A percentile compares a stretch with the other conserved stretches of the same genome.
Conservation (phyloP, 306 rosid species). For the Fagus crenata region DNA sequence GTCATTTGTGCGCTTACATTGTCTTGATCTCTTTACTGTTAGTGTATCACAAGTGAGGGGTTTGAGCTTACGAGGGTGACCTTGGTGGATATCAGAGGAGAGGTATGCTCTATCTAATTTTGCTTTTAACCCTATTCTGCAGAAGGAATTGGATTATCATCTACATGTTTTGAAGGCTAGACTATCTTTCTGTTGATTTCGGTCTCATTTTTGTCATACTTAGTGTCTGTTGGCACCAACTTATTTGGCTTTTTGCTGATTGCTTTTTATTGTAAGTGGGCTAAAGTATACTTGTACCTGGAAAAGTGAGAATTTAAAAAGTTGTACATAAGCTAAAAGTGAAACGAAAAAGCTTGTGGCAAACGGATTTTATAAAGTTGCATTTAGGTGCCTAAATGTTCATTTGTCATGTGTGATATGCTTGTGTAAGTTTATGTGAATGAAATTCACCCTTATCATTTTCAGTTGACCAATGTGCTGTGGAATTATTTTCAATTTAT, state of each 20-base stretch:
- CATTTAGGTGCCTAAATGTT: not conserved
- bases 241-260: too few species aligned
- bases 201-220: not conserved
- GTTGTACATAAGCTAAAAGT: too few species aligned
- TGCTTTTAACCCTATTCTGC: constrained; percentile 26
- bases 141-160: not conserved
- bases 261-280: too few species aligned
- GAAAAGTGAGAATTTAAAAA: too few species aligned
- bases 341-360: too few species aligned
- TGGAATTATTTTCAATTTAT: not conserved
- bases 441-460: not conserved
- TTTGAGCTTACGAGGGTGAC: constrained; percentile 92
- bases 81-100: constrained; percentile 73
- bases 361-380: not conserved
- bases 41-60: constrained; percentile 92
- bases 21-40: constrained; percentile 15
- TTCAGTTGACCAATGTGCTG: not conserved
- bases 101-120: constrained; percentile 44
- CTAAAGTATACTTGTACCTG: too few species aligned
- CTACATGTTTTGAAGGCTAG: constrained; percentile 3
- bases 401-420: not conserved
- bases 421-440: not conserved
- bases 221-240: too few species aligned
- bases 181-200: not conserved
- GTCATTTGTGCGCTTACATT: constrained; percentile 8